Evolutionary conservation across 192 early-diverging fungal species (phyloP).

Genomic region (Coemansia sp.): DNA sequence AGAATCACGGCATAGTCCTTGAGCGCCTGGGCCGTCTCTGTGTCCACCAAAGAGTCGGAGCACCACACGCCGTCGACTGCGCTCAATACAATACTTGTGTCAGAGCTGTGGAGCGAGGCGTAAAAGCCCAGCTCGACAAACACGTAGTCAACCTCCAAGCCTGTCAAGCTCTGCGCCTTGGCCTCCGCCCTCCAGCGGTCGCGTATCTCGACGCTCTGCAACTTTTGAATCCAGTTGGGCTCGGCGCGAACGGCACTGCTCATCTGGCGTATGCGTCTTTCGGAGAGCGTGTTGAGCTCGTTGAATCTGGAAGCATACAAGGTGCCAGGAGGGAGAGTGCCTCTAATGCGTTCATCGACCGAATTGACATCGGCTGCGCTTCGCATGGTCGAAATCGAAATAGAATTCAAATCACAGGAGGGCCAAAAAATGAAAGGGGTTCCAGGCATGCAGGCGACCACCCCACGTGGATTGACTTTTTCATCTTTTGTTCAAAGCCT

Average conservation of each 20-base stretch:
- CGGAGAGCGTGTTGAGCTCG: slow-evolving; percentile 16
- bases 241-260: slow-evolving; percentile 51
- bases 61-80: slow-evolving; percentile 36
- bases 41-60: slow-evolving; percentile 33
- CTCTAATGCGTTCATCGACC: slow-evolving; percentile 2
- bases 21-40: slow-evolving; percentile 11
- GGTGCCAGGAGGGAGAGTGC: neutral
- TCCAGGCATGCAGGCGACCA: no score
- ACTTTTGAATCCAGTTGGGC: slow-evolving; percentile 40
- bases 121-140: slow-evolving; percentile 49
- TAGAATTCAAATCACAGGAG: no score
- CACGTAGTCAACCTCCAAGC: slow-evolving; percentile 44
- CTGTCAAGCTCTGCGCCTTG: slow-evolving; percentile 20
- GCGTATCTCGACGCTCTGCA: slow-evolving; percentile 16
- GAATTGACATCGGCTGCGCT: neutral
- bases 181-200: slow-evolving; percentile 22
- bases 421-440: neutral
- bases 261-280: slow-evolving; percentile 29
- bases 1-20: slow-evolving; percentile 32
- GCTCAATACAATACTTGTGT: slow-evolving; percentile 15
- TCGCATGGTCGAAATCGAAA: neutral
- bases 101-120: slow-evolving; percentile 23
- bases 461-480: no score
- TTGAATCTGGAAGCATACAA: slow-evolving; percentile 1
- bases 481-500: no score